Base-by-base conservation (phyloP, 2,329 filamentous ascomycete genomes). In the Sporothrix inflata region DNA sequence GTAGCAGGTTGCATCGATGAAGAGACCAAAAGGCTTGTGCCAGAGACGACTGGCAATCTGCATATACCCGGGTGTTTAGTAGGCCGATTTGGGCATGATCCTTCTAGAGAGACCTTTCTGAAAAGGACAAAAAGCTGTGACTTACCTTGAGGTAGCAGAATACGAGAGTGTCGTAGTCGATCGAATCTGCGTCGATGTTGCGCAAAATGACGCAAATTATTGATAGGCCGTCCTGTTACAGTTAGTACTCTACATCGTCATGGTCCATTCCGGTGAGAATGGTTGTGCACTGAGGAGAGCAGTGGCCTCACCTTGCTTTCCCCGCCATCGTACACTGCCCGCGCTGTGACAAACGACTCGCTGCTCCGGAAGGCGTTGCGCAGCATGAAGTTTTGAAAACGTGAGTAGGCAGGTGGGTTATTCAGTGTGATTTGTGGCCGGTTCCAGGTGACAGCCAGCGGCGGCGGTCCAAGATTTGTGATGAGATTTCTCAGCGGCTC, bases 381-480 rank as follows among this genome's bases (percentile, higher is more conserved):
- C 61, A 92, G 84, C 90, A 92, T 92, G 76, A 92, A 92, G 75
- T 91, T 88, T 75, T 92, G 90, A 75, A 92, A 92, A 30, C 89
- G 84, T 1, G 89, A 91, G 78, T 92, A 92, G 7, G 87, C 82
- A 0, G 88, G 87, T 4, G 90, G 89, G 21, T 81, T 87, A 74
- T 91, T 92, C 34, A 85, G 79, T 0, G 88, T 87, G n/a, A 92
- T 88, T 67, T 87, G 85, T 11, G 90, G 90, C 67, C 89, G 83
- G 75, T 91, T 92, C 89, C 90, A 91, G 0, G 89, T 91, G 7
- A 92, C 88, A 60, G 90, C 89, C 74, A 92, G 82, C 1, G 89
- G 89, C 21, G 90, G 90, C 12, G 90, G 89, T 0, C 90, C 90
- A 27, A 92, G 83, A 71, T 90, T 91, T 14, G 87, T 86, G 75